Percentiles rank a stretch among this genome's conserved stretches.
phyloP scores from a whole-genome alignment of 2,329 filamentous ascomycete species.

The Ophiocordyceps polyrhachis-furcata region DNA sequence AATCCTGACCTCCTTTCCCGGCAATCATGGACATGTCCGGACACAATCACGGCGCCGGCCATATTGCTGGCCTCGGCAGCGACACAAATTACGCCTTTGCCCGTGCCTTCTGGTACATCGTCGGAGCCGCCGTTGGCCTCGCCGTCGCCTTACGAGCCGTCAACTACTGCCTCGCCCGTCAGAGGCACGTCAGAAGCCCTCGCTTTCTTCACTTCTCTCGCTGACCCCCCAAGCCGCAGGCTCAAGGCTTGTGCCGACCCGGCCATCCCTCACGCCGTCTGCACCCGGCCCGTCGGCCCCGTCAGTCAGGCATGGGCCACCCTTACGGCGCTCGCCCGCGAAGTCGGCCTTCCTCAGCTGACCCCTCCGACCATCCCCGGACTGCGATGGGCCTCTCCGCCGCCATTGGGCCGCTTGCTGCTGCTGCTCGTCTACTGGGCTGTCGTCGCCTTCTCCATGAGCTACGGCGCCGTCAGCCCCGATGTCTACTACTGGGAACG shows the following conservation, averaged over 20 bases:
- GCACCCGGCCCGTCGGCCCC: slow-evolving; percentile 28
- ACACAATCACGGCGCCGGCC: slow-evolving; percentile 13
- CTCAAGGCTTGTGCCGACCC: slow-evolving; percentile 24
- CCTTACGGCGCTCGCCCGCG: slow-evolving; percentile 35
- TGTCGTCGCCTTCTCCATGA: slow-evolving; percentile 38
- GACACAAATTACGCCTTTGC: slow-evolving; percentile 31
- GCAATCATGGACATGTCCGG: slow-evolving; percentile 12
- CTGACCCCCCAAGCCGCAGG: slow-evolving; percentile 8
- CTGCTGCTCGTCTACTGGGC: slow-evolving; percentile 38
- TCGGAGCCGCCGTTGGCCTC: slow-evolving; percentile 27
- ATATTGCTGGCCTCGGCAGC: slow-evolving; percentile 13
- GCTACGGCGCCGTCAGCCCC: slow-evolving; percentile 24
- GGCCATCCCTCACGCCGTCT: slow-evolving; percentile 30
- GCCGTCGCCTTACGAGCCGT: slow-evolving; percentile 22
- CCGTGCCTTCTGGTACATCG: slow-evolving; percentile 38
- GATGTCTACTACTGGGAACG: slow-evolving; percentile 44
- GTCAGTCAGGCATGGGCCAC: slow-evolving; percentile 37
- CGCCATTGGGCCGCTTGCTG: slow-evolving; percentile 35
- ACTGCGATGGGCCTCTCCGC: slow-evolving; percentile 38
- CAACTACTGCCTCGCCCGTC: slow-evolving; percentile 21
- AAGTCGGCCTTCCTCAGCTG: slow-evolving; percentile 35
- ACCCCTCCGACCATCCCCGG: slow-evolving; percentile 21
- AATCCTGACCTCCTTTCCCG: neutral
- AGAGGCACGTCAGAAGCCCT: slow-evolving; percentile 16
- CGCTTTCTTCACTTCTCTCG: neutral